Base-by-base conservation (phyloP, 768 basidiomycete species). In the Collybiopsis luxurians region DNA sequence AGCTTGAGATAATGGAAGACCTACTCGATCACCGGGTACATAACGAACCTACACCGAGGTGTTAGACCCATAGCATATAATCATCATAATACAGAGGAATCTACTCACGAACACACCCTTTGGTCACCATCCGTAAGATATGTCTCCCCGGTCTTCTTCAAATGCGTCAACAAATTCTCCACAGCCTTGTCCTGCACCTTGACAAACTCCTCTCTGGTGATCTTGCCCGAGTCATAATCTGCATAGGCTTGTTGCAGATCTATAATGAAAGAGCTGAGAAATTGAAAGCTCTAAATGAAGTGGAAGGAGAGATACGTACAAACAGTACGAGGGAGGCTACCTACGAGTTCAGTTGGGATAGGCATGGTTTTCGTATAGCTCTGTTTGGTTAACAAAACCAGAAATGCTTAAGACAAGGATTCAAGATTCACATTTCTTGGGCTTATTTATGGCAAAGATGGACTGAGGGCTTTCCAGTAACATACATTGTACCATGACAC, bases 271-370 rank as follows among this genome's bases (percentile, higher is more conserved):
- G 27, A 44, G 13, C 9, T 19, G n/a, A 4, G 3, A 27, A n/a
- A 17, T 34, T 5, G 13, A 34, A 5, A 34, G n/a, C 6, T 7
- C 5, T 6, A 17, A 44, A 44, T 5, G 17, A 44, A 6, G 13
- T 13, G 31, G 31, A 34, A 34, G 31, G 13, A 13, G 31, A 34
- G 39, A 27, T 10, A 44, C 53, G 9, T n/a, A 54, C 53, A 54
- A 19, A 28, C 31, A 40, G 53, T 39, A 54, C 53, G 53, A 43
- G 53, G 53, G 19, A 54, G 24, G 24, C 53, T 54, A 26, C 53
- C 53, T 19, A 54, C 53, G 17, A 43, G 27, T 54, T 54, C 53
- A 6, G 53, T 54, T 54, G 53, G 53, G 17, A 54, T 54, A 4
- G 27, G 27, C 53, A 54, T 54, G n/a, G n/a, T n/a, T n/a, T n/a